phyloP scores from a whole-genome alignment of 208 protist genomes.

The Crithidia fasciculata region DNA sequence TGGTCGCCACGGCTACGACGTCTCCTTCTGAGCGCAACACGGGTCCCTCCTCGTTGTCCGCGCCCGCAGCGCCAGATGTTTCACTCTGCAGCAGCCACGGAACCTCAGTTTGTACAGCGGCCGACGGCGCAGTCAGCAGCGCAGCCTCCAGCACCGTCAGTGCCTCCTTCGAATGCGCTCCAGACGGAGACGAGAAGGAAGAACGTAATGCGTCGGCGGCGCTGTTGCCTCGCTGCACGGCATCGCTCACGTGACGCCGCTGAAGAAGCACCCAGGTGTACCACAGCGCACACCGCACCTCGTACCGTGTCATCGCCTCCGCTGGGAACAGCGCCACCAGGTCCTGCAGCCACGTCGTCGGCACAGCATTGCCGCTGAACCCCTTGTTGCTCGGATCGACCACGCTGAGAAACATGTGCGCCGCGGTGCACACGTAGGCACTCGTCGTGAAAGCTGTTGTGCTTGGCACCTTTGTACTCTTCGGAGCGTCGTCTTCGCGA shows the following conservation, averaged over 20 bases:
- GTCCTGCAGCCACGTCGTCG: constrained; percentile 58
- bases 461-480: neutral
- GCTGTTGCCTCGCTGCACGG: neutral
- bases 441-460: neutral
- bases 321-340: constrained; percentile 39
- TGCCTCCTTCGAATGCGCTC: neutral
- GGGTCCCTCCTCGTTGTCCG: neutral
- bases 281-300: constrained; percentile 63
- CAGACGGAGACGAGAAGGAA: neutral
- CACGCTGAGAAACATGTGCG: constrained; percentile 65
- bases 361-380: constrained; percentile 10
- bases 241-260: neutral
- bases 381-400: constrained; percentile 40
- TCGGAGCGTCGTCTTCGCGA: too few relatives aligned
- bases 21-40: too few relatives aligned
- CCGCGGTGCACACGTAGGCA: constrained; percentile 64
- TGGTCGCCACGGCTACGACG: too few relatives aligned
- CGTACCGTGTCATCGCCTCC: constrained; percentile 29
- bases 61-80: neutral
- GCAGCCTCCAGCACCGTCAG: neutral
- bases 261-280: constrained; percentile 43
- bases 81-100: neutral
- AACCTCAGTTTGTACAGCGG: neutral
- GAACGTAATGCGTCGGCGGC: neutral
- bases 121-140: neutral